phyloP scores from a whole-genome alignment of 139 green algal species.

The Chlamydomonas schloesseri region DNA sequence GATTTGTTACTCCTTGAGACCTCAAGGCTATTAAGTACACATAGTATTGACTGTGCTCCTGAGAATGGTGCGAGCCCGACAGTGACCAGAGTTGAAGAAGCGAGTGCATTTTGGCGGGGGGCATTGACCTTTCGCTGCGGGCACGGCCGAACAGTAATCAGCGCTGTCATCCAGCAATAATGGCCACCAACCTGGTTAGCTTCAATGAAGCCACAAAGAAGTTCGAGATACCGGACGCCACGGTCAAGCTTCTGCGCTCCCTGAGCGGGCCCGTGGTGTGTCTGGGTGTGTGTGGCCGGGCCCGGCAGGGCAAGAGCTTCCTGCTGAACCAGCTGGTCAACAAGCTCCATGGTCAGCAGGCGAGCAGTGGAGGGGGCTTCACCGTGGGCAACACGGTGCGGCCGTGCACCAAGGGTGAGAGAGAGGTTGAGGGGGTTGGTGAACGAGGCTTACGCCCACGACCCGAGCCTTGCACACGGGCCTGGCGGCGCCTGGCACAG shows the following conservation, averaged over 20 bases:
- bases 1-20: too few species aligned
- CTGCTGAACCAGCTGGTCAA: conserved; percentile 93
- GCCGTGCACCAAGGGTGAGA: conserved; percentile 19
- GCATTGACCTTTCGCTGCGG: not conserved
- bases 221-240: not conserved
- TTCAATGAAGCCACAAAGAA: conserved; percentile 2
- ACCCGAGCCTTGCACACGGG: too few species aligned
- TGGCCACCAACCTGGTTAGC: not conserved
- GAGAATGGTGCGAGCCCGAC: too few species aligned
- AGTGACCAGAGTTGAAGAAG: too few species aligned
- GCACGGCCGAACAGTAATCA: too few species aligned
- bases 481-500: too few species aligned
- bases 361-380: not conserved
- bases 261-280: too few species aligned
- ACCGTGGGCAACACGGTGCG: conserved; percentile 4
- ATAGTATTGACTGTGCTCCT: too few species aligned
- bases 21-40: too few species aligned
- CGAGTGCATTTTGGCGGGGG: not conserved
- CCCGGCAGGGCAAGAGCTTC: conserved; percentile 93
- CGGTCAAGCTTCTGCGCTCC: not conserved
- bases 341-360: not conserved
- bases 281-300: conserved; percentile 81
- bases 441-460: not conserved
- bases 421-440: too few species aligned
- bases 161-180: too few species aligned